phyloP scores from a whole-genome alignment of 164 flowering plant genomes.

The Aristolochia fimbriata region DNA sequence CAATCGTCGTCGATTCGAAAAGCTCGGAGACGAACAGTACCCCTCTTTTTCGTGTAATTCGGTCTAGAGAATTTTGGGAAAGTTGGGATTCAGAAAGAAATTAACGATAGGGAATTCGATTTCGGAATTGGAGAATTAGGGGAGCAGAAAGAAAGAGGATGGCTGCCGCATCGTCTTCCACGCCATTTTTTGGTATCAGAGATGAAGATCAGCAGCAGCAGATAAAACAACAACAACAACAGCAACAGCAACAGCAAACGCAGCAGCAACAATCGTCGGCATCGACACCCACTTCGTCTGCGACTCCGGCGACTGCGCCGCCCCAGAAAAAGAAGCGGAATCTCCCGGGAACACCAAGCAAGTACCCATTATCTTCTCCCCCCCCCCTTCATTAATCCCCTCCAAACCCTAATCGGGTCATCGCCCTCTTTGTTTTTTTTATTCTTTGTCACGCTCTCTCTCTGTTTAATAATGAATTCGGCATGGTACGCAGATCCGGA shows the following conservation, averaged over 20 bases:
- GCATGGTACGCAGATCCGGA: slow-evolving; percentile 89
- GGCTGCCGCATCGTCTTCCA: slow-evolving; percentile 38
- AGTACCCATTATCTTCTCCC: slow-evolving; percentile 21
- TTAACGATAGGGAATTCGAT: background rate
- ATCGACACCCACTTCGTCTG: slow-evolving; percentile 30
- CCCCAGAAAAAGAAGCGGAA: slow-evolving; percentile 61
- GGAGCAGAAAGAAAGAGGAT: too few species aligned
- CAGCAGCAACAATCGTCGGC: slow-evolving; percentile 10
- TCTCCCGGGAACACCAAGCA: slow-evolving; percentile 82
- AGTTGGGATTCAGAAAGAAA: too few species aligned
- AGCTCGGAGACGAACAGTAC: too few species aligned
- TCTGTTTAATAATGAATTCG: too few species aligned
- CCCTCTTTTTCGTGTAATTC: background rate
- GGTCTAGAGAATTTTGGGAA: background rate
- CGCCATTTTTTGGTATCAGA: slow-evolving; percentile 31
- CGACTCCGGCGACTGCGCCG: slow-evolving; percentile 23
- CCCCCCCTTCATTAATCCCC: background rate
- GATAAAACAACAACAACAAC: slow-evolving; percentile 31
- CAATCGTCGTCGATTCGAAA: too few species aligned
- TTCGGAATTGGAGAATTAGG: slow-evolving; percentile 1
- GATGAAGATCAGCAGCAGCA: slow-evolving; percentile 52
- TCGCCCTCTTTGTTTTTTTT: too few species aligned
- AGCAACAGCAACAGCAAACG: slow-evolving; percentile 9
- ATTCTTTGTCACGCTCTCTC: too few species aligned
- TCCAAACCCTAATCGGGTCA: slow-evolving; percentile 4